A percentile compares a stretch with the other conserved stretches of the same genome.
phyloP scores from a whole-genome alignment of 129 eudicot species.

The Flaveria sonorensis region DNA sequence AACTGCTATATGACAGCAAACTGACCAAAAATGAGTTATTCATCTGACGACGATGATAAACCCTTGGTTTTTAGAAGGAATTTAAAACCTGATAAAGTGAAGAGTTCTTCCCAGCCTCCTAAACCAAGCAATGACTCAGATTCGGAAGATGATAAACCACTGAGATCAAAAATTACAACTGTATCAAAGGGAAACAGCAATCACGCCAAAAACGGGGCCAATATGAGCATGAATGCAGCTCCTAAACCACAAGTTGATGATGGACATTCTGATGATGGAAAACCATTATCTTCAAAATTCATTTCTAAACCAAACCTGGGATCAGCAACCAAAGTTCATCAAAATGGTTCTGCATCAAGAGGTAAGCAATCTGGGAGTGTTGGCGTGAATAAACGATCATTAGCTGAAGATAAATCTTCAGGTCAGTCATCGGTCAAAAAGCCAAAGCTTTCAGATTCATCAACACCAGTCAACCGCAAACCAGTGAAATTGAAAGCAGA shows the following conservation, averaged over 20 bases:
- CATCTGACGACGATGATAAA: conserved; percentile 61
- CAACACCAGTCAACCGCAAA: conserved; percentile 51
- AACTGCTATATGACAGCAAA: conserved; percentile 30
- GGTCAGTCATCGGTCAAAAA: conserved; percentile 57
- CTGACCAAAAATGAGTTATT: conserved; percentile 49
- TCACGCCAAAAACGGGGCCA: conserved; percentile 38
- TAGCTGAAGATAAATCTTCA: conserved; percentile 40
- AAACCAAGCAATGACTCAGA: conserved; percentile 48
- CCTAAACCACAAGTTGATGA: conserved; percentile 37
- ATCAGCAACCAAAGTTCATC: conserved; percentile 42
- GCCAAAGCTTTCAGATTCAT: conserved; percentile 64
- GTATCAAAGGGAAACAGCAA: conserved; percentile 45
- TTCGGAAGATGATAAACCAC: conserved; percentile 80
- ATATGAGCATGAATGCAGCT: conserved; percentile 19
- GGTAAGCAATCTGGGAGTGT: conserved; percentile 42
- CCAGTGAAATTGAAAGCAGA: conserved; percentile 53
- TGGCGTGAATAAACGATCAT: conserved; percentile 61
- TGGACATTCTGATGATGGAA: conserved; percentile 76
- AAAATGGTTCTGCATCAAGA: conserved; percentile 62
- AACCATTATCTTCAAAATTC: conserved; percentile 57
- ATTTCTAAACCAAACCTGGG: conserved; percentile 43
- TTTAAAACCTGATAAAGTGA: conserved; percentile 34
- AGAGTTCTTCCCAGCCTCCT: conserved; percentile 42
- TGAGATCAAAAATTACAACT: conserved; percentile 47
- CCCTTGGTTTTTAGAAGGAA: conserved; percentile 72